Conservation (phyloP, 139 green algal genomes). For the Micractinium conductrix region DNA sequence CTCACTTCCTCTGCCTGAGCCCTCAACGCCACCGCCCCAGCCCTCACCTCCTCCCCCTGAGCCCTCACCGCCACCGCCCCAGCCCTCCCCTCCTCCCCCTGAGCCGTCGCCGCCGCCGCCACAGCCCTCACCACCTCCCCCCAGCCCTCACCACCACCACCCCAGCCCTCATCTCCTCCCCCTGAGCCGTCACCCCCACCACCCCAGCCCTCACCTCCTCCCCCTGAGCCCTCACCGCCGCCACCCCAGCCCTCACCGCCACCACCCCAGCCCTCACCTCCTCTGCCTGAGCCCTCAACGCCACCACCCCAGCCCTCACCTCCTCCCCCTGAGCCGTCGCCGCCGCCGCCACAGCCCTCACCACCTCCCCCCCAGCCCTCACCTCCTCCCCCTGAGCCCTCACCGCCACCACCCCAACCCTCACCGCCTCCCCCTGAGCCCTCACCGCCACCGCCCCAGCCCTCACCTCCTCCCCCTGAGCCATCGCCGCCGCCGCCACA, state of each 20-base stretch:
- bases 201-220: not conserved
- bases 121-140: too few species aligned
- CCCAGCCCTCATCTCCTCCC: too few species aligned
- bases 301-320: too few species aligned
- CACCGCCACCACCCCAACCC: not conserved
- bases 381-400: not conserved
- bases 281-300: too few species aligned
- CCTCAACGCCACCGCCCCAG: not conserved
- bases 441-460: not conserved
- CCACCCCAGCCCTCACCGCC: not conserved
- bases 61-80: not conserved
- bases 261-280: not conserved
- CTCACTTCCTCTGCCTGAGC: too few species aligned
- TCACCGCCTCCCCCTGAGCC: not conserved
- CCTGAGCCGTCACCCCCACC: not conserved
- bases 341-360: not conserved
- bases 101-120: too few species aligned
- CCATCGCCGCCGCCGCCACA: not conserved
- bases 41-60: not conserved
- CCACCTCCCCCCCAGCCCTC: not conserved
- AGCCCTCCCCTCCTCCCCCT: too few species aligned
- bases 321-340: not conserved
- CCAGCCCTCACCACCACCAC: too few species aligned
- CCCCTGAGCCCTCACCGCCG: not conserved
- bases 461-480: not conserved